phyloP scores from a whole-genome alignment of 768 basidiomycete genomes.

The Termitomyces sp. region DNA sequence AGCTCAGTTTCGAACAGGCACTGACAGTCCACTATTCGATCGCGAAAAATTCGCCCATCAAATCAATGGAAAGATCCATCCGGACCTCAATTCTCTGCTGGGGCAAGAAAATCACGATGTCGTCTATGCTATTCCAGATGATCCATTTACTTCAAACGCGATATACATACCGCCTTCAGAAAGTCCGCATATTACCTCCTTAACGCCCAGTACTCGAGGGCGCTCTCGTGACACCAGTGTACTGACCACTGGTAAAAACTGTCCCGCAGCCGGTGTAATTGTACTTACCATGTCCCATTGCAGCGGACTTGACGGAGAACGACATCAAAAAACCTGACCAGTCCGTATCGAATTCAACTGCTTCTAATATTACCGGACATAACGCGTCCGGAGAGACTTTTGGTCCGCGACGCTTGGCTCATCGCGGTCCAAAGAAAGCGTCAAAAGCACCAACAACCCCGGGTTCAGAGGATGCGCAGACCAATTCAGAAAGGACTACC shows the following conservation, averaged over 20 bases:
- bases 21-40: neutral
- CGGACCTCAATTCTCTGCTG: constrained; percentile 31
- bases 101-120: constrained; percentile 17
- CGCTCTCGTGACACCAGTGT: constrained; percentile 8
- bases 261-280: neutral
- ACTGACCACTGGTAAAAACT: constrained; percentile 3
- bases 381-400: constrained; percentile 19
- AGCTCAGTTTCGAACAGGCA: neutral
- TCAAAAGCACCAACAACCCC: constrained; percentile 11
- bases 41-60: neutral
- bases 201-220: constrained; percentile 16
- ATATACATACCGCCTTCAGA: neutral
- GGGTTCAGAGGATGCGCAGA: constrained; percentile 3
- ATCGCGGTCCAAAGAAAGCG: constrained; percentile 4
- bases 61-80: constrained; percentile 34
- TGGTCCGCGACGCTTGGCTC: constrained; percentile 9
- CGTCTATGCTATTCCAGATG: neutral
- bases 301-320: constrained; percentile 3
- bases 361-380: constrained; percentile 7
- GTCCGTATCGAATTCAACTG: constrained; percentile 12
- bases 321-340: constrained; percentile 5
- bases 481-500: constrained; percentile 8
- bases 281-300: neutral
- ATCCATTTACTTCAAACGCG: neutral
- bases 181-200: constrained; percentile 7